A percentile compares a stretch with the other conserved stretches of the same genome.
These are phyloP conservation scores for Trichoderma sp. DNA, from an alignment of 2,329 filamentous ascomycete species.

Conservation along the genomic window DNA sequence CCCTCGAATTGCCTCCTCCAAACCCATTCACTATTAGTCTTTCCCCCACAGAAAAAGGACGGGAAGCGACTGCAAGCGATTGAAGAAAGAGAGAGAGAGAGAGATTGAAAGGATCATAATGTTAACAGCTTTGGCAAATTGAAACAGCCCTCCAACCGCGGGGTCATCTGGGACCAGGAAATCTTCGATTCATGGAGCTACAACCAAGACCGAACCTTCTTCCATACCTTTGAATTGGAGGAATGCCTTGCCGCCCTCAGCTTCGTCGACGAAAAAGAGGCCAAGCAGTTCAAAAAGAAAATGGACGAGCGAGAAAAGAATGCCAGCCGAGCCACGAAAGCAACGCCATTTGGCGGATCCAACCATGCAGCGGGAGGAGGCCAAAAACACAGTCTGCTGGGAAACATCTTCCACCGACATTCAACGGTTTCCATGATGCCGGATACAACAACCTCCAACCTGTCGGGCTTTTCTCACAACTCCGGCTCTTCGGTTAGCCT, in stretches of 20 bases:
- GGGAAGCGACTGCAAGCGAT: not conserved
- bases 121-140: conserved; percentile 6
- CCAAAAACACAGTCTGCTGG: conserved; percentile 50
- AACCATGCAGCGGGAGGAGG: conserved; percentile 36
- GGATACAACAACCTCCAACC: conserved; percentile 51
- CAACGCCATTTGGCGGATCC: conserved; percentile 68
- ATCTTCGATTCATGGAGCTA: conserved; percentile 94
- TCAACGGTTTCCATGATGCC: conserved; percentile 57
- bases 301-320: conserved; percentile 95
- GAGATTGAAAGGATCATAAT: not conserved
- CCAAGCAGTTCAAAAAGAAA: conserved; percentile 95
- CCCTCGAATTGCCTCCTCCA: conserved; percentile 19
- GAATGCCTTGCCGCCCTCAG: conserved; percentile 86
- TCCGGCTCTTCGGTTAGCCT: conserved; percentile 46
- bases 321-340: conserved; percentile 80
- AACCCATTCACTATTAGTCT: not conserved
- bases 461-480: conserved; percentile 37
- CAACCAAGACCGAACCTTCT: conserved; percentile 96
- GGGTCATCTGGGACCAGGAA: conserved; percentile 96
- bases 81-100: not conserved
- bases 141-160: conserved; percentile 67
- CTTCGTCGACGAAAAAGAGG: conserved; percentile 96
- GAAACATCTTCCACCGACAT: conserved; percentile 62
- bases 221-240: conserved; percentile 95
- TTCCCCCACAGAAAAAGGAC: not conserved